A percentile compares a stretch with the other conserved stretches of the same genome.
Evolutionary conservation across 1,284 basidiomycete species (phyloP).

Genomic region (Sporisorium iseilematis-ciliati): DNA sequence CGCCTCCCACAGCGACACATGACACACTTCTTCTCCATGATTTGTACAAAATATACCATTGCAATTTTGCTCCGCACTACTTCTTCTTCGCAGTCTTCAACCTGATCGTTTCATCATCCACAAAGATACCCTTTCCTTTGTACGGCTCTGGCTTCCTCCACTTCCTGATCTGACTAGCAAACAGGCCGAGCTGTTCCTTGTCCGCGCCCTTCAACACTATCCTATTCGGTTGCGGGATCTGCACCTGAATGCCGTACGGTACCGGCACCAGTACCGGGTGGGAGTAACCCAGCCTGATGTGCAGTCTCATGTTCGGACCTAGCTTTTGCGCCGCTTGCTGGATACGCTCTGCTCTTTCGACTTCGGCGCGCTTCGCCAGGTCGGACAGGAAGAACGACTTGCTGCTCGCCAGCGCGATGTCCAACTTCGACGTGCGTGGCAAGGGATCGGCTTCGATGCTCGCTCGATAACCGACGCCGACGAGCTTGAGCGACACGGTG

Average conservation of each 20-base stretch:
- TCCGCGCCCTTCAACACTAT: conserved; percentile 73
- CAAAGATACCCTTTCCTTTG: conserved; percentile 87
- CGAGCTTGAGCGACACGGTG: conserved; percentile 83
- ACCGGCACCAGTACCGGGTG: conserved; percentile 87
- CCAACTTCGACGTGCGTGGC: conserved; percentile 45
- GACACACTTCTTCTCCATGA: too few relatives aligned
- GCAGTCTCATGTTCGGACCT: conserved; percentile 51
- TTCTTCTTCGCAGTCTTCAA: conserved; percentile 96
- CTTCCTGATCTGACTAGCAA: conserved; percentile 85
- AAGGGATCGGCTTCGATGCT: conserved; percentile 84
- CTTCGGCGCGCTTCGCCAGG: conserved; percentile 49
- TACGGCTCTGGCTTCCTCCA: conserved; percentile 95
- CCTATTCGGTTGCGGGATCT: conserved; percentile 72
- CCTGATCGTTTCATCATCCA: conserved; percentile 86
- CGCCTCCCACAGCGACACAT: too few relatives aligned
- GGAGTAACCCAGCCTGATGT: conserved; percentile 80
- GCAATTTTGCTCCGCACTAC: conserved; percentile 73
- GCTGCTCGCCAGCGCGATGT: conserved; percentile 39
- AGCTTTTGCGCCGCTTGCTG: conserved; percentile 25
- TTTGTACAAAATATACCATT: background rate
- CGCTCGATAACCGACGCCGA: conserved; percentile 94
- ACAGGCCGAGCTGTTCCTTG: conserved; percentile 80
- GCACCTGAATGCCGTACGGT: conserved; percentile 71
- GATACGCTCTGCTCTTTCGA: conserved; percentile 23
- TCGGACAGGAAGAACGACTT: conserved; percentile 51